Conservation (phyloP, 164 flowering plant genomes). For the Vitis rupestris region DNA sequence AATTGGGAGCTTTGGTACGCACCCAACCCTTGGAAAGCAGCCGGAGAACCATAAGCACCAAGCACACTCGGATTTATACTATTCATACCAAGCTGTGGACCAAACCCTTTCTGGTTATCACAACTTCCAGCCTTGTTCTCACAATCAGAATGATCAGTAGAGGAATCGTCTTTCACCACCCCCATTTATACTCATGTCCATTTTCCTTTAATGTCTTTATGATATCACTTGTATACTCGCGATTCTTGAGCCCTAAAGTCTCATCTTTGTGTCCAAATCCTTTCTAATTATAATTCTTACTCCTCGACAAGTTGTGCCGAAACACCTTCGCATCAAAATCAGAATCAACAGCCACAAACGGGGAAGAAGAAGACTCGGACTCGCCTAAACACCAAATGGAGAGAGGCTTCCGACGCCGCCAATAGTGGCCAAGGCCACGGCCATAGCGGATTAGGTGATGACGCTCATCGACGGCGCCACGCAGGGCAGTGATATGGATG, state of each 20-base stretch:
- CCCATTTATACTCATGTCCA: slow-evolving; percentile 80
- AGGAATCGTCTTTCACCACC: slow-evolving; percentile 10
- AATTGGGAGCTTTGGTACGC: too few relatives aligned
- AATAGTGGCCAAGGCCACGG: too few relatives aligned
- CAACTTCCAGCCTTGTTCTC: too few relatives aligned
- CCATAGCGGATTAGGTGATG: too few relatives aligned
- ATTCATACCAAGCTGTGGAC: too few relatives aligned
- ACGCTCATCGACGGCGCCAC: too few relatives aligned
- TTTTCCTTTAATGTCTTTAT: slow-evolving; percentile 87
- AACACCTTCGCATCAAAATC: slow-evolving; percentile 87
- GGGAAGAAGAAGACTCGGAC: slow-evolving; percentile 18
- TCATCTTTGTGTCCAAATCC: slow-evolving; percentile 90
- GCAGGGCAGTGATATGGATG: too few relatives aligned
- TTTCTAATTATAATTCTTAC: slow-evolving; percentile 76
- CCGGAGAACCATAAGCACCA: too few relatives aligned
- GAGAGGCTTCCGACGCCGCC: slow-evolving; percentile 32
- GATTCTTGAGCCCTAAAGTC: slow-evolving; percentile 70
- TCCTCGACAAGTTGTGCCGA: slow-evolving; percentile 76
- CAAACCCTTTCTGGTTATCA: too few relatives aligned
- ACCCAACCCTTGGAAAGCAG: too few relatives aligned
- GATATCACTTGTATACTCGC: slow-evolving; percentile 42
- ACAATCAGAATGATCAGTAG: too few relatives aligned
- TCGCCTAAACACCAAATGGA: slow-evolving; percentile 57
- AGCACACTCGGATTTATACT: too few relatives aligned
- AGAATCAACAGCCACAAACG: slow-evolving; percentile 32